phyloP scores from a whole-genome alignment of 805 yeast species.

The Wickerhamiella spandovensis region DNA sequence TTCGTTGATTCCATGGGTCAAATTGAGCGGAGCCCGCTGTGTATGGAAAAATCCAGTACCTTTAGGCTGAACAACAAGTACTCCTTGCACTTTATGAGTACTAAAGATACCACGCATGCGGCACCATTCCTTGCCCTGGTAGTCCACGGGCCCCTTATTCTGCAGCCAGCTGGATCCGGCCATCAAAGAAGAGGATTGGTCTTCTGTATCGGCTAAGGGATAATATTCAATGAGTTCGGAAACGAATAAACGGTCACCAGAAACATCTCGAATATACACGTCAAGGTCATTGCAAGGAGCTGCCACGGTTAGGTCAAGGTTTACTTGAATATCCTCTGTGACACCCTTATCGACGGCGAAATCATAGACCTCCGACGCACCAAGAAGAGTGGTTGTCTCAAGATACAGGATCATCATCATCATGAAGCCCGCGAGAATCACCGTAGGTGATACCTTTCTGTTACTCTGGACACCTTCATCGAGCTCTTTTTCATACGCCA shows the following conservation, averaged over 20 bases:
- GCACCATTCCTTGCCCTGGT: conserved; percentile 38
- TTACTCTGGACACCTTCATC: background rate
- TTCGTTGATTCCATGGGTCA: conserved; percentile 75
- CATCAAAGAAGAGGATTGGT: background rate
- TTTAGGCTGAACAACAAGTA: conserved; percentile 61
- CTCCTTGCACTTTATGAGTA: conserved; percentile 76
- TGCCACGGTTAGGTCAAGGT: conserved; percentile 66
- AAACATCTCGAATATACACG: conserved; percentile 62
- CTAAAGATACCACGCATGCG: conserved; percentile 73
- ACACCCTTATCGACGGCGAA: conserved; percentile 59
- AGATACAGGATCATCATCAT: conserved; percentile 61
- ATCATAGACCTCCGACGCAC: conserved; percentile 67
- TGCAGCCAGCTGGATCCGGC: background rate
- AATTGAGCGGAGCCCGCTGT: conserved; percentile 35
- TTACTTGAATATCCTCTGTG: conserved; percentile 47
- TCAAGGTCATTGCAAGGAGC: conserved; percentile 72
- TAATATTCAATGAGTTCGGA: conserved; percentile 51
- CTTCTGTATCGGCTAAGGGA: conserved; percentile 10
- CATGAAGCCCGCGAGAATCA: conserved; percentile 41
- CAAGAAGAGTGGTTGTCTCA: conserved; percentile 71
- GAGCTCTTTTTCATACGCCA: background rate
- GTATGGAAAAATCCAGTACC: background rate
- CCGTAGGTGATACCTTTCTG: conserved; percentile 59
- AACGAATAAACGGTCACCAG: conserved; percentile 69
- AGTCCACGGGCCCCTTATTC: background rate